Conservation (phyloP, 306 rosid species). For the Prunus padus region DNA sequence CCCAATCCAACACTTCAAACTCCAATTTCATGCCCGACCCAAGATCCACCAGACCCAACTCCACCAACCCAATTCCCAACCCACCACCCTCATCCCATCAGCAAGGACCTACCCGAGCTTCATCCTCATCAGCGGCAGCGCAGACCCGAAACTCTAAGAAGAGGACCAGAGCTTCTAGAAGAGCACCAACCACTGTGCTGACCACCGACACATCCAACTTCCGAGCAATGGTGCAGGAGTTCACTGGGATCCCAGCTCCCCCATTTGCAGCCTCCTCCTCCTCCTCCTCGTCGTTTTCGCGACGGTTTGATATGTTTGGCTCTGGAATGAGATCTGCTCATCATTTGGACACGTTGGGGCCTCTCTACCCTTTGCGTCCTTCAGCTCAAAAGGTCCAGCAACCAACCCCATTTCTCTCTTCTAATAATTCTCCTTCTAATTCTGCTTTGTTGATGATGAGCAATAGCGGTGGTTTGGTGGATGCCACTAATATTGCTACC, state of each 20-base stretch:
- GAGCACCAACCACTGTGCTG: constrained; percentile 90
- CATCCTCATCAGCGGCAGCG: neutral
- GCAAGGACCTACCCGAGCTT: neutral
- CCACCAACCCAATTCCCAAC: constrained; percentile 9
- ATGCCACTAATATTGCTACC: constrained; percentile 17
- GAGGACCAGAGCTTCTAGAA: constrained; percentile 77
- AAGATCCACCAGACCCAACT: constrained; percentile 17
- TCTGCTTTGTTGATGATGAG: constrained; percentile 28
- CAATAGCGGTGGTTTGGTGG: constrained; percentile 31
- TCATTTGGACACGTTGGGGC: neutral
- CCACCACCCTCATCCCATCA: neutral
- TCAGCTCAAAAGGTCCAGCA: constrained; percentile 51
- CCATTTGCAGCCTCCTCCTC: constrained; percentile 54
- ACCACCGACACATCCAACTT: constrained; percentile 90
- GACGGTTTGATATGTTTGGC: constrained; percentile 68
- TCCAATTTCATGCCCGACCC: constrained; percentile 43
- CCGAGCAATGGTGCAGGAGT: constrained; percentile 97
- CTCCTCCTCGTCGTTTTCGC: constrained; percentile 43
- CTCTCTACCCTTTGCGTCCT: constrained; percentile 58
- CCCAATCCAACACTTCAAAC: constrained; percentile 34
- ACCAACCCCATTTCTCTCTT: constrained; percentile 26
- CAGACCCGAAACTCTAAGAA: constrained; percentile 62
- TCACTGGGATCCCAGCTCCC: constrained; percentile 89
- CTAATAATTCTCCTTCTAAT: neutral
- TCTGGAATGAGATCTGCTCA: constrained; percentile 15